A percentile compares a stretch with the other conserved stretches of the same genome.
phyloP scores from a whole-genome alignment of 768 basidiomycete genomes.

The Obba rivulosa region DNA sequence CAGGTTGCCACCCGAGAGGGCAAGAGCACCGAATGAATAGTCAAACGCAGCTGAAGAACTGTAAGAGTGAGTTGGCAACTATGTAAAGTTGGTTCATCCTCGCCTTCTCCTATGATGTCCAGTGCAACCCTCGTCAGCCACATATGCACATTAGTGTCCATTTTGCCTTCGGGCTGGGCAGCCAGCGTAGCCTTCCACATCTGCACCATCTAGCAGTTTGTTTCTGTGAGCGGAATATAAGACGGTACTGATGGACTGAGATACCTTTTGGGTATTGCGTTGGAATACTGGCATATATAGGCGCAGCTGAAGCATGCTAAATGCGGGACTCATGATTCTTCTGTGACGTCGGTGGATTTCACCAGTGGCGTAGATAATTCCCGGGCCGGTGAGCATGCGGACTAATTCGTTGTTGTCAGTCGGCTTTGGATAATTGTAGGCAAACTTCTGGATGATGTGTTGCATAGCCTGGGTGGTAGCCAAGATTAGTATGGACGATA shows the following conservation, averaged over 20 bases:
- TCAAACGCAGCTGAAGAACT: slow-evolving; percentile 15
- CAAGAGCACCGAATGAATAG: slow-evolving; percentile 13
- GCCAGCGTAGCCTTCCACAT: slow-evolving; percentile 16
- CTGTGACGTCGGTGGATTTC: no score
- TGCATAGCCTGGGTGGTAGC: no score
- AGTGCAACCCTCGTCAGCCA: slow-evolving; percentile 18
- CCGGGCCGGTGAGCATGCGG: no score
- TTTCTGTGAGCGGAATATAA: no score
- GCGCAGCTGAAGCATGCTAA: slow-evolving; percentile 12
- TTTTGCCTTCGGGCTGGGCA: background rate
- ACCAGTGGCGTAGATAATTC: no score
- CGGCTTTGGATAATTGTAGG: no score
- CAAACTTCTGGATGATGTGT: no score
- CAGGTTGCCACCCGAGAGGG: slow-evolving; percentile 4
- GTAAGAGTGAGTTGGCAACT: background rate
- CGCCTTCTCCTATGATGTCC: slow-evolving; percentile 19
- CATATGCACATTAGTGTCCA: slow-evolving; percentile 1
- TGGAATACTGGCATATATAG: slow-evolving; percentile 16
- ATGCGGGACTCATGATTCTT: slow-evolving; percentile 14
- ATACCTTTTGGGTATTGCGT: slow-evolving; percentile 8
- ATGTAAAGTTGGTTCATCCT: background rate
- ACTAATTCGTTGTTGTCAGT: no score
- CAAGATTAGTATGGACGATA: no score
- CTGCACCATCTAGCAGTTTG: slow-evolving; percentile 10
- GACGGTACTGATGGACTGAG: no score